Evolutionary conservation across 345 rosid species (phyloP).

Genomic region (Syzygium jambos): DNA sequence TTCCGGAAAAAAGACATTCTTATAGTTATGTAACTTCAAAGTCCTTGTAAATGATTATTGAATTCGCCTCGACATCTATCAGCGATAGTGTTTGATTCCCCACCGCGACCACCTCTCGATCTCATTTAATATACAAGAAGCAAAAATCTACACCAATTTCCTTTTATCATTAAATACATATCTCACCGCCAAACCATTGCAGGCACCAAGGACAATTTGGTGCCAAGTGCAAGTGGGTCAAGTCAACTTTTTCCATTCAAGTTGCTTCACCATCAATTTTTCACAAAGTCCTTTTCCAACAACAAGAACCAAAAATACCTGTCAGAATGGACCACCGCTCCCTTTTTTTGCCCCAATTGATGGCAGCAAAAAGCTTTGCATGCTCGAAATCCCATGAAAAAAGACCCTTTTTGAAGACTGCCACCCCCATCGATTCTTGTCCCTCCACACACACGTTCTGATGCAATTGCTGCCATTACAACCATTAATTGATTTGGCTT

Average conservation of each 20-base stretch:
- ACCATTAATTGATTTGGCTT: neutral
- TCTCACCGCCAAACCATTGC: neutral
- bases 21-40: neutral
- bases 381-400: neutral
- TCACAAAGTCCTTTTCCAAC: neutral
- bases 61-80: too few relatives aligned
- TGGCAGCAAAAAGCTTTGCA: neutral
- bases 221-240: neutral
- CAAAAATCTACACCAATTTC: neutral
- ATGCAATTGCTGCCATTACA: neutral
- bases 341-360: neutral
- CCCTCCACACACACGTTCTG: neutral
- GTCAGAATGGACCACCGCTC: neutral
- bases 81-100: neutral
- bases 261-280: neutral
- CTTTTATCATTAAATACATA: neutral
- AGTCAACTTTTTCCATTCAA: neutral
- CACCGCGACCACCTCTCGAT: neutral
- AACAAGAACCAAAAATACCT: neutral
- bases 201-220: neutral
- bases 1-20: neutral
- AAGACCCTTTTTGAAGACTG: neutral
- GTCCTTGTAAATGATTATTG: neutral
- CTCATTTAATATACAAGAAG: neutral
- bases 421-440: neutral